Percentiles rank a stretch among this genome's conserved stretches.
Evolutionary conservation across 495 filamentous ascomycete genomes (phyloP).

Genomic region (Penicillium manginii): DNA sequence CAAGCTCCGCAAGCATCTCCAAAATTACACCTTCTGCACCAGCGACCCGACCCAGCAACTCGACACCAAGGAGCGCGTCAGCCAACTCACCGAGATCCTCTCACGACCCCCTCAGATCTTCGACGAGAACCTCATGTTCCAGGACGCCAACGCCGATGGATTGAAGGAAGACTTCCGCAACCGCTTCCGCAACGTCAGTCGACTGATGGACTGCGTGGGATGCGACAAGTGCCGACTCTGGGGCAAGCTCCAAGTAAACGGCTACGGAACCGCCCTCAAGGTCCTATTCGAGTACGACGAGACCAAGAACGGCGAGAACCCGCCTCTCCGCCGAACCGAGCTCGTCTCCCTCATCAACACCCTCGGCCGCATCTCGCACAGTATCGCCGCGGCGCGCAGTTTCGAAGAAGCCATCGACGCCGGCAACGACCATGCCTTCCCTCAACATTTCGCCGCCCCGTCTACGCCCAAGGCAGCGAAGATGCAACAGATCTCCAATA

Average conservation of each 20-base stretch:
- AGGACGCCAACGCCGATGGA: conserved; percentile 62
- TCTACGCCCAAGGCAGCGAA: conserved; percentile 22
- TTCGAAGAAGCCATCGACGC: conserved; percentile 67
- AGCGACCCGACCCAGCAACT: conserved; percentile 80
- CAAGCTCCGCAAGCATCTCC: conserved; percentile 85
- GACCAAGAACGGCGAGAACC: conserved; percentile 72
- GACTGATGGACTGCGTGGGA: conserved; percentile 97
- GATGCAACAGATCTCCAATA: conserved; percentile 6
- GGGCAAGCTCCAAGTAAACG: conserved; percentile 96
- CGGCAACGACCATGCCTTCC: conserved; percentile 37
- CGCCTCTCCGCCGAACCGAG: conserved; percentile 82
- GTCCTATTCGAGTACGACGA: conserved; percentile 94
- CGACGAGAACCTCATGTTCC: conserved; percentile 94
- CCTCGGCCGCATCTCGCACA: conserved; percentile 80
- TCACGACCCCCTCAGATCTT: conserved; percentile 78
- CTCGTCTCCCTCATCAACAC: conserved; percentile 94
- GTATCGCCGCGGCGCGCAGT: conserved; percentile 69
- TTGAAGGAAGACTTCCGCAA: conserved; percentile 98
- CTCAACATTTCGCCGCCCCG: conserved; percentile 33
- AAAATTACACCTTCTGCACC: conserved; percentile 87
- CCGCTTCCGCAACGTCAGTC: conserved; percentile 92
- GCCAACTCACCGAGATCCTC: conserved; percentile 67
- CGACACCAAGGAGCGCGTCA: conserved; percentile 77
- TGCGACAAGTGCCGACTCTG: conserved; percentile 98
- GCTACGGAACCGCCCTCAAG: conserved; percentile 94